A percentile compares a stretch with the other conserved stretches of the same genome.
Conservation (phyloP, 306 rosid genomes). For the Quercus ilex region DNA sequence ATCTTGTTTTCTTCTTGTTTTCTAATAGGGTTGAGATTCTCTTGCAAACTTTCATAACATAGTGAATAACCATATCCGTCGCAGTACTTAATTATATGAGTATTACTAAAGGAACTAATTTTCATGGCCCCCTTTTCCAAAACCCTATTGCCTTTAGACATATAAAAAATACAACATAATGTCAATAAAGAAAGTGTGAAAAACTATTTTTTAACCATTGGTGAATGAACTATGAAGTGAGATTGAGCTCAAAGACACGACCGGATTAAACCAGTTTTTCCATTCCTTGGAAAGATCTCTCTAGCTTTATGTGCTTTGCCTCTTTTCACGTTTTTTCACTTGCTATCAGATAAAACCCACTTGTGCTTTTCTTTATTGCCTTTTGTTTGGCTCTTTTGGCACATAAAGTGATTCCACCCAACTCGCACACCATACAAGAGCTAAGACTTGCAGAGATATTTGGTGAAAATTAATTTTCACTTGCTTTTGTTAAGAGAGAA, state of each 20-base stretch:
- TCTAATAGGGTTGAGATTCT: not conserved
- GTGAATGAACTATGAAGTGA: not conserved
- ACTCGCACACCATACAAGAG: conserved; percentile 8
- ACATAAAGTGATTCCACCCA: conserved; percentile 40
- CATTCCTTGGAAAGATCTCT: conserved; percentile 34
- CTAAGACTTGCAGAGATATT: not conserved
- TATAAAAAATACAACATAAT: not conserved
- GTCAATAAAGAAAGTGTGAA: not conserved
- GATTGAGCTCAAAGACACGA: not conserved
- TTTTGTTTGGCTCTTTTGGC: conserved; percentile 36
- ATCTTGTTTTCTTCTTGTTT: not conserved
- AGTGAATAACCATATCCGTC: not conserved
- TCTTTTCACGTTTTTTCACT: not conserved
- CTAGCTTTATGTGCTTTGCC: conserved; percentile 24
- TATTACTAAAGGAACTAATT: not conserved
- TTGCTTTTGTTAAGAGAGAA: not conserved
- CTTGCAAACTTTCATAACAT: not conserved
- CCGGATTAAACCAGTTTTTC: conserved; percentile 1
- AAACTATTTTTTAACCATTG: not conserved
- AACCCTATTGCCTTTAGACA: not conserved
- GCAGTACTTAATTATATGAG: not conserved
- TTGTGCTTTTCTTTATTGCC: conserved; percentile 33
- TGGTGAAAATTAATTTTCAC: conserved; percentile 1
- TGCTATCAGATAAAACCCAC: conserved; percentile 21
- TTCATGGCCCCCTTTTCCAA: conserved; percentile 5